Evolutionary conservation across 148 eudicot species (phyloP).

Genomic region (Fagopyrum tataricum): DNA sequence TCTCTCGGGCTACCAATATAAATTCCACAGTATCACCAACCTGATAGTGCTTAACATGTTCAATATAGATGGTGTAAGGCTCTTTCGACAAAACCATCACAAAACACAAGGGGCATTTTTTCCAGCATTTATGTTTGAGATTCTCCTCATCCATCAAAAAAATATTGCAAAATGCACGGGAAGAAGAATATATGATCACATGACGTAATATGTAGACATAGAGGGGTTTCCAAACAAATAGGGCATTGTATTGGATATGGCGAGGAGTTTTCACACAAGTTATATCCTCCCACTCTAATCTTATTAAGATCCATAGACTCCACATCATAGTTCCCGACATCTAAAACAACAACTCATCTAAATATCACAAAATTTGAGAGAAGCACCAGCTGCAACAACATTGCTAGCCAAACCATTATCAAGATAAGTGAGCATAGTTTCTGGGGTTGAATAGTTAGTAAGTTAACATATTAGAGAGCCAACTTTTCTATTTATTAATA

Average conservation of each 20-base stretch:
- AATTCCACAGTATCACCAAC: slow-evolving; percentile 64
- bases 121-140: slow-evolving; percentile 63
- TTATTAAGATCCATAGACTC: slow-evolving; percentile 82
- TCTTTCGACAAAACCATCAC: slow-evolving; percentile 75
- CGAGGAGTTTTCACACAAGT: slow-evolving; percentile 69
- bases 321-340: slow-evolving; percentile 48
- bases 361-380: slow-evolving; percentile 5
- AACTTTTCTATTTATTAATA: too few species aligned
- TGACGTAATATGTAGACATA: slow-evolving; percentile 87
- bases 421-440: too few species aligned
- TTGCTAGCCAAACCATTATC: too few species aligned
- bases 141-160: slow-evolving; percentile 62
- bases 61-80: slow-evolving; percentile 69
- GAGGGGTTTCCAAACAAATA: slow-evolving; percentile 79
- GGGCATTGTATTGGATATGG: slow-evolving; percentile 77
- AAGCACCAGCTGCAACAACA: background rate
- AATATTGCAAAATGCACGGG: slow-evolving; percentile 83
- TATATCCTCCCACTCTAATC: slow-evolving; percentile 89
- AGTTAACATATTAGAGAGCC: too few species aligned
- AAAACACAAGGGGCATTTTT: slow-evolving; percentile 82
- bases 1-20: slow-evolving; percentile 66
- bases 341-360: slow-evolving; percentile 38
- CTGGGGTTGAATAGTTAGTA: too few species aligned
- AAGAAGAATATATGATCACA: slow-evolving; percentile 94
- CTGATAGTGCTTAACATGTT: slow-evolving; percentile 55